Evolutionary conservation across 495 filamentous ascomycete genomes (phyloP), one percentile per base, ranked within the genome.

Genomic region (Tuber umbilicatum): DNA sequence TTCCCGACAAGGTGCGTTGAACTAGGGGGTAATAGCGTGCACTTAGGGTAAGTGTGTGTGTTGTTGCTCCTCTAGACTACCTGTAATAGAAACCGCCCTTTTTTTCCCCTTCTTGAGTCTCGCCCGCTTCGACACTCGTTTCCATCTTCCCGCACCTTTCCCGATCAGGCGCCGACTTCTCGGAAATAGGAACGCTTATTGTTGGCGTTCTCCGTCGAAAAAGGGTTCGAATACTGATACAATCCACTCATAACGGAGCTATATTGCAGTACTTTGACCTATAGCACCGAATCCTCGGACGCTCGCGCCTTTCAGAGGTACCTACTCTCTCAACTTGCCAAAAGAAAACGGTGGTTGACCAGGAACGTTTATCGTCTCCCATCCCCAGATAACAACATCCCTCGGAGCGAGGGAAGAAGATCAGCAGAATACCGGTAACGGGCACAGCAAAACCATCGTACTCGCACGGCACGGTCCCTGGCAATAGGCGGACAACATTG

Each of bases 151-250:
- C 64, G 64, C 60, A 74, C 75, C 60, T 79, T 79, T 72, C 77
- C 77, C 76, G 67, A 75, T 79, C 76, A 72, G 70, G 76, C 50
- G 60, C 38, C 68, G 60, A 78, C 72, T 67, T 78, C 69, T 64
- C 31, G 55, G 55, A 64, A 64, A 64, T 35, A 64, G 55, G 55
- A 64, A 64, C 55, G 55, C 12, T 31, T 31, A 35, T 64, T 64
- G 55, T 35, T 64, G 55, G 55, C 27, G 35, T 64, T 64, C 55
- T 35, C 55, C 55, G 55, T 64, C 27, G 6, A 64, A 17, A 64
- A 0, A n/a, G n/a, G n/a, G 0, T 14, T 64, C 55, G 27, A 64
- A 64, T 64, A 64, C 50, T 14, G 50, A 27, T 60, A 60, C 55
- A 64, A 16, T 64, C 55, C 27, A 17, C 27, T 35, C 55, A 4